Percentiles rank a stretch among this genome's conserved stretches.
Conservation (phyloP, 2,329 filamentous ascomycete genomes). For the Colletotrichum sp. region DNA sequence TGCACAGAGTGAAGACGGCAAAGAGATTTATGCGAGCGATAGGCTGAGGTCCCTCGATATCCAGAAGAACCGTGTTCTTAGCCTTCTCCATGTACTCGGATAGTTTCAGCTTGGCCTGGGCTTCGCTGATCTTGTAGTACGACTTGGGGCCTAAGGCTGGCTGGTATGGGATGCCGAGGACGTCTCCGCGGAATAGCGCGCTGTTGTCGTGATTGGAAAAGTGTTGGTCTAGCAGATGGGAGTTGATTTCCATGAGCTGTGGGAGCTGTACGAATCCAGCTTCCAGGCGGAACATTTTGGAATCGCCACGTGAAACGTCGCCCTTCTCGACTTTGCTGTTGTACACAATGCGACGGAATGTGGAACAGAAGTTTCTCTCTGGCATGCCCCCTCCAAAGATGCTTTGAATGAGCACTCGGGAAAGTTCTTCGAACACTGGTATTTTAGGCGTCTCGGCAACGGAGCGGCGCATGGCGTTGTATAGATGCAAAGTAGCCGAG, state of each 20-base stretch:
- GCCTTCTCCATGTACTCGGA: background rate
- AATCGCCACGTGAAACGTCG: background rate
- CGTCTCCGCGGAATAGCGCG: background rate
- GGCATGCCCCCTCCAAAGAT: background rate
- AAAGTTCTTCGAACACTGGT: background rate
- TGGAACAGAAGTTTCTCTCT: background rate
- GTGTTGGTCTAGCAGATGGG: background rate
- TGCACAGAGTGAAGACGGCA: background rate
- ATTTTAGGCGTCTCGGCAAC: background rate
- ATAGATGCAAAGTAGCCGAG: background rate
- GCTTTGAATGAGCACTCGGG: fast-evolving
- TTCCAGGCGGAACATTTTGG: background rate
- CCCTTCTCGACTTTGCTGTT: background rate
- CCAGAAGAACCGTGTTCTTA: fast-evolving
- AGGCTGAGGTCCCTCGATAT: background rate
- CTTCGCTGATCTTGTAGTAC: background rate
- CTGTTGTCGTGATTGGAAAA: background rate
- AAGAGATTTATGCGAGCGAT: background rate
- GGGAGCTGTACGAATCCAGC: background rate
- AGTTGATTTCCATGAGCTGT: background rate
- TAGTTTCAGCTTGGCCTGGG: fast-evolving
- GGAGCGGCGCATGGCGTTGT: background rate
- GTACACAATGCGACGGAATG: background rate
- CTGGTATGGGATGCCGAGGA: background rate
- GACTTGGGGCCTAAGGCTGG: background rate